Evolutionary conservation across 192 early-diverging fungal species (phyloP).

Genomic region (Geosiphon pyriformis): DNA sequence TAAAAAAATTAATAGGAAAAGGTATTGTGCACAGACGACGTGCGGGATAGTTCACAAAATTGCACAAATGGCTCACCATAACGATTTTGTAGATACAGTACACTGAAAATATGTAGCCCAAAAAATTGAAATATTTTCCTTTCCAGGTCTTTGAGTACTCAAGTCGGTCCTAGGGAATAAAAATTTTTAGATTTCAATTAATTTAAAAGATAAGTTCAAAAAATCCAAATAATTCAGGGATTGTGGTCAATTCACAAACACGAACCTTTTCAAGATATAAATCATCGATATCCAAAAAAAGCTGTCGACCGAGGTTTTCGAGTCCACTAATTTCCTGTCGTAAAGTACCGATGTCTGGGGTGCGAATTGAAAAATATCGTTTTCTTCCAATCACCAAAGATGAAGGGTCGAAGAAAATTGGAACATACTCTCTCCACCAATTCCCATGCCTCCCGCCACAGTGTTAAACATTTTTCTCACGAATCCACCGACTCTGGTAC

Average conservation of each 20-base stretch:
- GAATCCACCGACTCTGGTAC: conserved; percentile 49
- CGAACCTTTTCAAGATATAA: conserved; percentile 68
- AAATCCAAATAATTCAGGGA: not conserved
- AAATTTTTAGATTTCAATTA: not conserved
- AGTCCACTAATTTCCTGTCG: conserved; percentile 49
- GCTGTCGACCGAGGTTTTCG: conserved; percentile 61
- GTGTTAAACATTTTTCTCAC: conserved; percentile 48
- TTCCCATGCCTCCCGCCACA: conserved; percentile 25
- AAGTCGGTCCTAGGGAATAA: conserved; percentile 51
- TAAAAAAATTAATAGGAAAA: conserved; percentile 1
- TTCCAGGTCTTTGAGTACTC: conserved; percentile 60
- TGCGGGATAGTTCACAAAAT: not conserved
- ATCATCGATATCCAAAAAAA: conserved; percentile 77
- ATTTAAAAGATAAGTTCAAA: not conserved
- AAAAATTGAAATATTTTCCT: conserved; percentile 72
- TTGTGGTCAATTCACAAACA: too few relatives aligned
- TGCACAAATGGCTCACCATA: conserved; percentile 43
- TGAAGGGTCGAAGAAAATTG: not conserved
- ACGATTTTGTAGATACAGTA: conserved; percentile 90
- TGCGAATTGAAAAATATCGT: not conserved
- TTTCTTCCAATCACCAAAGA: not conserved
- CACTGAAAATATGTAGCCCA: conserved; percentile 81
- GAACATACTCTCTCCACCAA: conserved; percentile 15
- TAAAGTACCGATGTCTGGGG: conserved; percentile 43
- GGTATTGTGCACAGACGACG: not conserved